phyloP scores from a whole-genome alignment of 2,329 filamentous ascomycete genomes.

The Colletotrichum australisinense region DNA sequence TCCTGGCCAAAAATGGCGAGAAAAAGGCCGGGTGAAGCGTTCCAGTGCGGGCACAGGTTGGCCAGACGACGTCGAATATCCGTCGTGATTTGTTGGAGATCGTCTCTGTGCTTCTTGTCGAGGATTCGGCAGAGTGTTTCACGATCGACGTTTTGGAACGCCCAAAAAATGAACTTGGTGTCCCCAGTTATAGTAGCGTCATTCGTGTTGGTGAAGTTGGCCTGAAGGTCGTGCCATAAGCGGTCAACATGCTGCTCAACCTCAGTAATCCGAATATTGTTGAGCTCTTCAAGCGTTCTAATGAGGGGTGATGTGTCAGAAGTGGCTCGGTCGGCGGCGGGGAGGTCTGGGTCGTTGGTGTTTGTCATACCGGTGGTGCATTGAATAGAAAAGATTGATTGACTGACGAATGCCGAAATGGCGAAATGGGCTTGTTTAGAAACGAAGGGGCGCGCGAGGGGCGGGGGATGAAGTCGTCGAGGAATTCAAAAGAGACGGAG shows the following conservation, averaged over 20 bases:
- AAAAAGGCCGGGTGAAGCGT: neutral
- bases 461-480: too few species aligned
- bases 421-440: neutral
- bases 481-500: too few species aligned
- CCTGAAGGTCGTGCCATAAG: neutral
- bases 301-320: neutral
- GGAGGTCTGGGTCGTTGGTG: neutral
- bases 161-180: neutral
- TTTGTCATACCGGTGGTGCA: neutral
- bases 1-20: neutral
- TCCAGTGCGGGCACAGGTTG: neutral
- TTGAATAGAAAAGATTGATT: neutral
- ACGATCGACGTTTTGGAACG: neutral
- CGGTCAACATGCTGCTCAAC: neutral
- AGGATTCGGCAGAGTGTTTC: neutral
- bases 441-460: too few species aligned
- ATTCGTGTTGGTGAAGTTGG: neutral
- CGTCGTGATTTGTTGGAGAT: neutral
- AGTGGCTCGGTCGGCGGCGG: neutral
- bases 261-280: neutral
- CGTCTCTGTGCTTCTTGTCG: neutral
- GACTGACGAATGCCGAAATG: neutral
- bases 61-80: neutral
- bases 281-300: neutral
- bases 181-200: neutral